phyloP scores from a whole-genome alignment of 352 stramenopile genomes.

The Pythium inflatum region DNA sequence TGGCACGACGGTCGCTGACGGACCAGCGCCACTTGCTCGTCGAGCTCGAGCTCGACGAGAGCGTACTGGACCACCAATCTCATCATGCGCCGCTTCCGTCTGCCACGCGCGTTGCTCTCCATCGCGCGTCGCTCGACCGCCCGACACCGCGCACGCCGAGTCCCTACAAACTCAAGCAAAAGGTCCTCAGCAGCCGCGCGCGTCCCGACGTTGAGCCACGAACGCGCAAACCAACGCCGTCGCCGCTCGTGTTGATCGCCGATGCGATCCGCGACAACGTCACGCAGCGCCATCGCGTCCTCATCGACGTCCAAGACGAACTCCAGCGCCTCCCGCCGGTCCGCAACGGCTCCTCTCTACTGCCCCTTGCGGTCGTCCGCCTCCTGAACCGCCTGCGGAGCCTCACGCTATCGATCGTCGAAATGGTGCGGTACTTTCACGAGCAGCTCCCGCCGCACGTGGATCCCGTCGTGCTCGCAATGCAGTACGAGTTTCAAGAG shows the following conservation, averaged over 20 bases:
- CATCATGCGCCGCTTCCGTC: too few species aligned
- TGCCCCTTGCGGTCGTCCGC: slow-evolving; percentile 47
- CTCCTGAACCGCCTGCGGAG: slow-evolving; percentile 64
- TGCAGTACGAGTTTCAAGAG: slow-evolving; percentile 50
- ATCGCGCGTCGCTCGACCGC: slow-evolving; percentile 1
- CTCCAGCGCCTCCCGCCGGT: background rate
- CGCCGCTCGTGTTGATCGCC: slow-evolving; percentile 42
- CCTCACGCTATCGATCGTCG: slow-evolving; percentile 63
- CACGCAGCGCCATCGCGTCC: slow-evolving; percentile 43
- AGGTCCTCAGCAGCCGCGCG: slow-evolving; percentile 49
- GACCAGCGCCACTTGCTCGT: slow-evolving; percentile 50
- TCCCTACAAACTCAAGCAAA: slow-evolving; percentile 71
- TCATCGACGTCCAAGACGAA: slow-evolving; percentile 43
- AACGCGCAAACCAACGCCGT: too few species aligned
- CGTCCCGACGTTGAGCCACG: too few species aligned
- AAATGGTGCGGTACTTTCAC: slow-evolving; percentile 65
- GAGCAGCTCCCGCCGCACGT: slow-evolving; percentile 32
- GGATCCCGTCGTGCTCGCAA: slow-evolving; percentile 24
- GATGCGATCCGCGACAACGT: slow-evolving; percentile 59
- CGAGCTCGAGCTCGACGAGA: slow-evolving; percentile 67
- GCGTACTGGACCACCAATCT: too few species aligned
- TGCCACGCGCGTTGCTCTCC: too few species aligned
- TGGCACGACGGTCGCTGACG: slow-evolving; percentile 22
- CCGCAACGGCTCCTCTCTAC: slow-evolving; percentile 13
- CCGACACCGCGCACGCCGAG: slow-evolving; percentile 49